These are phyloP conservation scores for Aspergillus sp. DNA, from an alignment of 2,329 filamentous ascomycete genomes.

Conservation along the genomic window DNA sequence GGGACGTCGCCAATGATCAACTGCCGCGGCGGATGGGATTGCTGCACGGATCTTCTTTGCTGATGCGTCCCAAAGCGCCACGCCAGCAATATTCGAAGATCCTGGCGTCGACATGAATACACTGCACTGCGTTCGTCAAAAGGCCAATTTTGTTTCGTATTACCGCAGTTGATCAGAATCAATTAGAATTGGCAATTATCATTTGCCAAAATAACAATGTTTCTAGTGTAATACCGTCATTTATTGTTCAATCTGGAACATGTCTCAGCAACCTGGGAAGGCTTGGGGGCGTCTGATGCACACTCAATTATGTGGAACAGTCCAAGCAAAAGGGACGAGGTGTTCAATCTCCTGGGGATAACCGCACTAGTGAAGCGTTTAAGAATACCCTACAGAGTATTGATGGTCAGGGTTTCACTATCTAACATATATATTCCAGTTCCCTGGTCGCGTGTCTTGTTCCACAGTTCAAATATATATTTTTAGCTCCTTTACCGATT, in stretches of 20 bases:
- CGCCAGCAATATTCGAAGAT: background rate
- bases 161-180: background rate
- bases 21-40: background rate
- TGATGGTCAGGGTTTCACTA: background rate
- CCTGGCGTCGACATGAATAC: background rate
- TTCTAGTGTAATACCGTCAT: background rate
- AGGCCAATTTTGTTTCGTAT: background rate
- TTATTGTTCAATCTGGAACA: background rate
- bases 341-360: background rate
- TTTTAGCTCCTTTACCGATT: too few species aligned
- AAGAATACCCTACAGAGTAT: background rate
- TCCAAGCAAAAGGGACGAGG: background rate
- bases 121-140: too few species aligned
- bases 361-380: background rate
- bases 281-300: background rate
- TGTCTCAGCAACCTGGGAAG: background rate
- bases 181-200: background rate
- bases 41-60: constrained; percentile 1
- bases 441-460: too few species aligned
- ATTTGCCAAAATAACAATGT: background rate
- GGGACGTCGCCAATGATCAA: background rate
- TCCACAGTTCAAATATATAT: too few species aligned
- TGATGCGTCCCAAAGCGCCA: background rate
- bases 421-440: background rate
- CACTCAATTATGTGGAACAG: background rate